A percentile compares a stretch with the other conserved stretches of the same genome.
Conservation (phyloP, 192 early-diverging fungal species). For the Spinellus fusiger region DNA sequence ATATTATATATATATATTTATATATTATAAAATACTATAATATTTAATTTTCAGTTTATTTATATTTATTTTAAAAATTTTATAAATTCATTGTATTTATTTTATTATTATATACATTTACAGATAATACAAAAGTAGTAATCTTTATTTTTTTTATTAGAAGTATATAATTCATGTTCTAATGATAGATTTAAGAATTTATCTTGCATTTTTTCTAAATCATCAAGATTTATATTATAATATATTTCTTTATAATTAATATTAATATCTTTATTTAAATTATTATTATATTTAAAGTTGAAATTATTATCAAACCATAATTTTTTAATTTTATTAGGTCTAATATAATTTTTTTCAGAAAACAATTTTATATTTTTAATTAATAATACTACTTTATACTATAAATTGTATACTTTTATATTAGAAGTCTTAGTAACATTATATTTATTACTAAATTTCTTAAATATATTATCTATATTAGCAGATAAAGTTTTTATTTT, state of each 20-base stretch:
- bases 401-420: slow-evolving; percentile 5
- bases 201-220: background rate
- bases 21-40: too few relatives aligned
- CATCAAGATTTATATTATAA: background rate
- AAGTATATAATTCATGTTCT: background rate
- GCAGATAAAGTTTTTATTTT: slow-evolving; percentile 3
- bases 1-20: too few relatives aligned
- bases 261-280: slow-evolving; percentile 3
- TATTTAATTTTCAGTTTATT: too few relatives aligned
- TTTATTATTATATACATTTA: too few relatives aligned
- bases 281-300: slow-evolving; percentile 1
- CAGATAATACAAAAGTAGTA: too few relatives aligned
- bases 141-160: too few relatives aligned
- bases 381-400: background rate
- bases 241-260: slow-evolving; percentile 5
- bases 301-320: slow-evolving; percentile 4
- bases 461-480: background rate
- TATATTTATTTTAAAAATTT: too few relatives aligned
- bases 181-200: background rate
- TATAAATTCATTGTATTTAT: too few relatives aligned
- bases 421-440: background rate
- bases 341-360: background rate
- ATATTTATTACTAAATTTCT: slow-evolving; percentile 4
- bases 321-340: background rate
- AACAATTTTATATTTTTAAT: slow-evolving; percentile 4